These are phyloP conservation scores for Saccharum hybrid DNA, from an alignment of 202 grass and related monocot genomes.

Conservation along the genomic window DNA sequence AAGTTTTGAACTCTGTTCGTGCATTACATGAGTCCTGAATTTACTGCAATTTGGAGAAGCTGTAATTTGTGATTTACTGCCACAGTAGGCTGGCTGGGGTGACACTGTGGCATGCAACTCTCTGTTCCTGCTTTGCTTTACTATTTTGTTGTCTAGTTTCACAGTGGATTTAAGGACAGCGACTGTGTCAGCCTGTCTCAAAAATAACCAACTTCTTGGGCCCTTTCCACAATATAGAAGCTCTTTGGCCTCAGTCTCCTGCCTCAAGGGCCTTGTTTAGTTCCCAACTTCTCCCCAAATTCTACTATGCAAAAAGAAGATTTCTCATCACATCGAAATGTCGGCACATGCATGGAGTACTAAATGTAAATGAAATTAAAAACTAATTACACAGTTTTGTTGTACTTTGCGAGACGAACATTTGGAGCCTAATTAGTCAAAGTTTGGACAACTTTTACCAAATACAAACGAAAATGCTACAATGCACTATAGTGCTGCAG, in stretches of 20 bases:
- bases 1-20: background rate
- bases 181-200: slow-evolving; percentile 46
- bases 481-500: no score
- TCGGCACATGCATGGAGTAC: no score
- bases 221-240: slow-evolving; percentile 58
- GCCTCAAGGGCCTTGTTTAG: no score
- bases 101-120: slow-evolving; percentile 33
- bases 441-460: no score
- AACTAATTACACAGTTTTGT: no score
- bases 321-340: no score
- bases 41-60: background rate
- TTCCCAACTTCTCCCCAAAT: no score
- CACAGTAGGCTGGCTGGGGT: slow-evolving; percentile 27
- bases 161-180: slow-evolving; percentile 51
- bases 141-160: slow-evolving; percentile 40
- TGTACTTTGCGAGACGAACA: no score
- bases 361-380: no score
- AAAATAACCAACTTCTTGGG: slow-evolving; percentile 61
- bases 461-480: no score
- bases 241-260: slow-evolving; percentile 26
- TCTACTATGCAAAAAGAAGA: no score
- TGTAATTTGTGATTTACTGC: slow-evolving; percentile 35
- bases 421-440: no score
- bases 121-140: slow-evolving; percentile 38
- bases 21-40: background rate